A percentile compares a stretch with the other conserved stretches of the same genome.
Conservation (phyloP, 768 basidiomycete genomes). For the Pleurotus eryngii region DNA sequence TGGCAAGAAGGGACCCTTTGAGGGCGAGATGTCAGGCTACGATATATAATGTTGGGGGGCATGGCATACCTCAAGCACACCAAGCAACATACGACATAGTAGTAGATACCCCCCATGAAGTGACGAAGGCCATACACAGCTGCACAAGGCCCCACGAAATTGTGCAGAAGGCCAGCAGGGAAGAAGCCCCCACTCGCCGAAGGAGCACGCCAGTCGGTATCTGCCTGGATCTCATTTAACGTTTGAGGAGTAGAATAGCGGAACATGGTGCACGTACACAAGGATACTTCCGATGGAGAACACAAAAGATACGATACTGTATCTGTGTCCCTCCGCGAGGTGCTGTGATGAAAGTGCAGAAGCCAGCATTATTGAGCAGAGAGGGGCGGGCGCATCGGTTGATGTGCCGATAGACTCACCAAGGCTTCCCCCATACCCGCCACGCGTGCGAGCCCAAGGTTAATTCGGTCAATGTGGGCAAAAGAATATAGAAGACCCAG, state of each 20-base stretch:
- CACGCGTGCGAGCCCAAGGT: conserved; percentile 38
- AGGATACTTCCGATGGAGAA: conserved; percentile 48
- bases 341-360: conserved; percentile 20
- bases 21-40: neutral
- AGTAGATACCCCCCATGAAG: conserved; percentile 37
- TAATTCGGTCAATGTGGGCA: conserved; percentile 37
- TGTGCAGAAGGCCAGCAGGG: conserved; percentile 39
- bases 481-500: conserved; percentile 36
- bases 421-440: conserved; percentile 39
- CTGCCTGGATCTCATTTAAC: conserved; percentile 25
- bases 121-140: conserved; percentile 45
- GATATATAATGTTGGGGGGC: neutral
- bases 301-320: conserved; percentile 41
- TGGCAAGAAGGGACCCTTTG: conserved; percentile 48
- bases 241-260: neutral
- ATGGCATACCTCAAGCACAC: conserved; percentile 36
- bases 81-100: conserved; percentile 38
- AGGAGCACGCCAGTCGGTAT: conserved; percentile 42
- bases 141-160: conserved; percentile 43
- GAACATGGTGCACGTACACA: conserved; percentile 29
- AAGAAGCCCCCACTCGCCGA: conserved; percentile 38
- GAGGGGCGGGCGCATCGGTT: neutral
- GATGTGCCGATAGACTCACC: conserved; percentile 18
- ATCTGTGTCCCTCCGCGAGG: conserved; percentile 35
- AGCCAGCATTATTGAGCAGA: conserved; percentile 5